Evolutionary conservation across 176 grass and related monocot genomes (phyloP), one percentile per base, ranked within the genome.

Genomic region (Bonia amplexicaulis): DNA sequence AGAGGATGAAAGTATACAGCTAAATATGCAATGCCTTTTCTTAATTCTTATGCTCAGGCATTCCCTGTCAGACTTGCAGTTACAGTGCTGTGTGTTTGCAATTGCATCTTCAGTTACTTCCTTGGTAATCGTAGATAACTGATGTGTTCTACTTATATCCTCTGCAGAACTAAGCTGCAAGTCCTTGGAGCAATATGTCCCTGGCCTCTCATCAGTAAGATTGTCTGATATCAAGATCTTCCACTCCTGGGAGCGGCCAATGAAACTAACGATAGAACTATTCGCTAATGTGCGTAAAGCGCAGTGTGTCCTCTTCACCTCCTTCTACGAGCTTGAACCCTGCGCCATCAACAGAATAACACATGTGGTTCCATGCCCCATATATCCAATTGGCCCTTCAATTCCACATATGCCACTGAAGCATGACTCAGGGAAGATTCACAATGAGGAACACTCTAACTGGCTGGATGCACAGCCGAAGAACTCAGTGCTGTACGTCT

Each of bases 291-390:
- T 92, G 17, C 77, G 88, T 27, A 78, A 85, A 77, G 89, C 92
- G 22, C 90, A 92, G 12, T 87, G 87, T 69, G 72, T 97, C 69
- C 82, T 97, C 35, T 85, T 94, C 53, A 94, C 91, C 35, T 94
- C 94, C 79, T 85, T 80, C 71, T 84, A 82, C 29, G 82, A 92
- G 82, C 82, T 97, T 5, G 92, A 94, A 79, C 48, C 76, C 33
- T 2, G 59, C 14, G 66, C 74, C 57, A 54, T 92, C 16, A 40
- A 83, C 69, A 75, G 26, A 40, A 12, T 86, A 46, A 62, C 62
- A 41, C 37, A 83, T 26, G 6, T 46, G 15, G 55, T 90, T 17
- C 65, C 82, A 44, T 70, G 31, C 54, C 90, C 90, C 17, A 10
- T 90, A 19, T 90, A 88, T 69, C 44, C 93, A 40, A 14, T 92